Evolutionary conservation across 164 flowering plant genomes (phyloP), one percentile per base, ranked within the genome.

Genomic region (Chloranthus sessilifolius): DNA sequence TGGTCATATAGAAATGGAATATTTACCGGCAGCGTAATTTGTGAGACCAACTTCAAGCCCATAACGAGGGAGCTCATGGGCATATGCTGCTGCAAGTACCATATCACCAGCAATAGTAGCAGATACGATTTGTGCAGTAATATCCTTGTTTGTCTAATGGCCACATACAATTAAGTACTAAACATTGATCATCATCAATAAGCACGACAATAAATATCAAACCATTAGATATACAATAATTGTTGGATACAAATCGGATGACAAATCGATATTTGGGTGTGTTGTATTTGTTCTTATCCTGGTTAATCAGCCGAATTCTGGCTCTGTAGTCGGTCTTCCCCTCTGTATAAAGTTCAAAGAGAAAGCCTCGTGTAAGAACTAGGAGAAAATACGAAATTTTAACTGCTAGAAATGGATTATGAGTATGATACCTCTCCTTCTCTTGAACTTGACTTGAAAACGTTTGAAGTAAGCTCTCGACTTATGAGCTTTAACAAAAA

Each of bases 271-370:
- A 85, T 34, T 88, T 88, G 0, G 97, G 97, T 1, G 92, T 89
- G 70, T 86, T 89, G 70, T 86, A 86, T 57, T 89, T 89, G 62
- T 89, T 86, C 66, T 89, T 89, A 68, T 89, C 95, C 53, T 89
- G 97, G 43, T 89, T 89, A 17, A 89, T 89, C 29, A 89, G 56
- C 27, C 92, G 83, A 43, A 80, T 79, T 57, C 95, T 75, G 4
- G 97, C 95, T 2, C 97, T 59, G 55, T 89, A 89, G 39, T 89
- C 97, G 3, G 97, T 89, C 79, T 89, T 89, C 0, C 95, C 97
- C 77, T 70, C 90, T 88, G 71, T 27, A 50, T 46, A 16, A n/a
- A 8, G n/a, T 3, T 16, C 22, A 21, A 20, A 7, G 42, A 14
- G 8, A 24, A n/a, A 26, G 21, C n/a, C n/a, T n/a, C n/a, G 17